Conservation (phyloP, 768 basidiomycete species). For the Galerina sulciceps region DNA sequence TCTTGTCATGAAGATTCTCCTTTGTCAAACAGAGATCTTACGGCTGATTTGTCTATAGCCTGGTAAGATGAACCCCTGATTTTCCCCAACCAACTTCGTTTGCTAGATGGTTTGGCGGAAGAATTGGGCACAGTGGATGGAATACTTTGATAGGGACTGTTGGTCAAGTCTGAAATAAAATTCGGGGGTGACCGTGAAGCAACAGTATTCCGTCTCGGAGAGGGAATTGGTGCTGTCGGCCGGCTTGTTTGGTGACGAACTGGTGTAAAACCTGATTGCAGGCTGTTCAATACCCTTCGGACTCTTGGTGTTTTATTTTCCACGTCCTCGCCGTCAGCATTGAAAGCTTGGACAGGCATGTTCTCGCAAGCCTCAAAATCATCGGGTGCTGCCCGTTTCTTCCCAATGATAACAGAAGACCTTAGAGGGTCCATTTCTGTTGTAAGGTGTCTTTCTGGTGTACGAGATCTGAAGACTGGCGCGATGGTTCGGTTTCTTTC, state of each 20-base stretch:
- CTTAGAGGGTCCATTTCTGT: conserved; percentile 31
- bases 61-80: conserved; percentile 52
- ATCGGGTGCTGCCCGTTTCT: conserved; percentile 78
- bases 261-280: conserved; percentile 76
- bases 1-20: conserved; percentile 22
- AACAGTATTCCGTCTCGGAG: conserved; percentile 49
- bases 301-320: conserved; percentile 61
- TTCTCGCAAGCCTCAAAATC: conserved; percentile 65
- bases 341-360: conserved; percentile 70
- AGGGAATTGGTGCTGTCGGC: conserved; percentile 42
- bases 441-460: conserved; percentile 46
- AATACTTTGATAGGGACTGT: conserved; percentile 52
- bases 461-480: conserved; percentile 55
- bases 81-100: conserved; percentile 76
- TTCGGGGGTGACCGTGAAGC: conserved; percentile 36
- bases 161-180: conserved; percentile 63
- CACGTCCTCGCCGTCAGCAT: conserved; percentile 49
- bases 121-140: conserved; percentile 28
- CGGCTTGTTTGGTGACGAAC: conserved; percentile 54
- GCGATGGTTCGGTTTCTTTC: conserved; percentile 43
- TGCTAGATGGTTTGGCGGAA: conserved; percentile 46
- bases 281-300: conserved; percentile 58
- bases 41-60: conserved; percentile 17
- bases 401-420: conserved; percentile 52
- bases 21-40: conserved; percentile 19